A percentile compares a stretch with the other conserved stretches of the same genome.
These are phyloP conservation scores for Croton laevigatus DNA, from an alignment of 441 rosid species.

Conservation along the genomic window DNA sequence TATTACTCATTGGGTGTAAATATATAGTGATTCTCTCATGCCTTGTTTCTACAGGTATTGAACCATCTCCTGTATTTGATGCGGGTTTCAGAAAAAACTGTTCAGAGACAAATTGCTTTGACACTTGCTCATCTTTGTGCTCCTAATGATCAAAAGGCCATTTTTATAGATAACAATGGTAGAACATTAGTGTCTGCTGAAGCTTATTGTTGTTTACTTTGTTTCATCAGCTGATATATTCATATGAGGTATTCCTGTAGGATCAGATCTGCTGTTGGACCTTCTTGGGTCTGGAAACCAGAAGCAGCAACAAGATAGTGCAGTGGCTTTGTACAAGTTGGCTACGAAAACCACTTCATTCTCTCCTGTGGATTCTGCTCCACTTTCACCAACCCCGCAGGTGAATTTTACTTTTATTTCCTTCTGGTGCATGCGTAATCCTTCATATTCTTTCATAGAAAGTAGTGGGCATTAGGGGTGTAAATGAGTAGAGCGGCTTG, in stretches of 20 bases:
- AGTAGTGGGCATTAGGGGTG: no score
- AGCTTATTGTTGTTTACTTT: not conserved
- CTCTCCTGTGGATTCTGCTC: slow-evolving; percentile 83
- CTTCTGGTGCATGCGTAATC: not conserved
- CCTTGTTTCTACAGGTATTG: slow-evolving; percentile 52
- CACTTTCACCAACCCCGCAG: slow-evolving; percentile 88
- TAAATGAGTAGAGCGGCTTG: no score
- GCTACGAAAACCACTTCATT: slow-evolving; percentile 73
- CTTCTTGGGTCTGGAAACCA: slow-evolving; percentile 68
- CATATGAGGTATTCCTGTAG: slow-evolving; percentile 36
- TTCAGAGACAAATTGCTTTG: slow-evolving; percentile 80
- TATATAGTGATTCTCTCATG: slow-evolving; percentile 15
- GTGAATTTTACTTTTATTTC: slow-evolving; percentile 33
- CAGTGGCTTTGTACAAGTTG: slow-evolving; percentile 77
- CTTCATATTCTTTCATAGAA: not conserved
- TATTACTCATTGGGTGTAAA: not conserved
- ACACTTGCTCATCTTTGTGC: slow-evolving; percentile 95
- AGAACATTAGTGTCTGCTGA: slow-evolving; percentile 23
- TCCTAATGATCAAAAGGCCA: slow-evolving; percentile 70
- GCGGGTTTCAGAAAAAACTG: slow-evolving; percentile 67
- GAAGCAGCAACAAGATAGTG: slow-evolving; percentile 80
- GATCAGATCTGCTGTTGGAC: slow-evolving; percentile 72
- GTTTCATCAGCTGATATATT: slow-evolving; percentile 7
- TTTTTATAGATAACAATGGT: slow-evolving; percentile 83
- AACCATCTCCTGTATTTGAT: slow-evolving; percentile 73